These are phyloP conservation scores for Acer yangbiense DNA, from an alignment of 345 rosid species.

Conservation along the genomic window DNA sequence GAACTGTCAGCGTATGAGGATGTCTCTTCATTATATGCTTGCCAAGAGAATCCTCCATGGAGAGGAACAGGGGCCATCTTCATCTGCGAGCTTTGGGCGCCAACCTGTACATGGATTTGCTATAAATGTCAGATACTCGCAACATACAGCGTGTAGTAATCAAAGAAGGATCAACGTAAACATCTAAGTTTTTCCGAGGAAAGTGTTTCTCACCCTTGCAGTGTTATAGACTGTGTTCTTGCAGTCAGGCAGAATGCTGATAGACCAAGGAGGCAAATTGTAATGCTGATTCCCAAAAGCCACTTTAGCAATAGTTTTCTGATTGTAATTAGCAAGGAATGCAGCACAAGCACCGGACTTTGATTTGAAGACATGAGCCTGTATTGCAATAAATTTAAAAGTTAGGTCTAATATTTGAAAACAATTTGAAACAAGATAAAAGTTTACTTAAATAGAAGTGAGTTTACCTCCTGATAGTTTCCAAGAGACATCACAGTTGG, in stretches of 20 bases:
- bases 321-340: slow-evolving; percentile 85
- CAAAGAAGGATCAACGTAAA: background rate
- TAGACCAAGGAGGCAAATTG: slow-evolving; percentile 98
- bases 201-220: slow-evolving; percentile 69
- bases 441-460: slow-evolving; percentile 8
- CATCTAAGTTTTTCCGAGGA: background rate
- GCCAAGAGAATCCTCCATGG: slow-evolving; percentile 93
- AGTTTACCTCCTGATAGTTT: slow-evolving; percentile 79
- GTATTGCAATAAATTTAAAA: slow-evolving; percentile 23
- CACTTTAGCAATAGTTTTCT: slow-evolving; percentile 66
- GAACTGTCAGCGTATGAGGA: slow-evolving; percentile 62
- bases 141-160: too few relatives aligned
- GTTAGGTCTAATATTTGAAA: background rate
- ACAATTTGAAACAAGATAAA: background rate
- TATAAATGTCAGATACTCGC: background rate
- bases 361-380: slow-evolving; percentile 89
- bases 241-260: slow-evolving; percentile 99
- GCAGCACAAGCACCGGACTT: slow-evolving; percentile 90
- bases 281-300: slow-evolving; percentile 75
- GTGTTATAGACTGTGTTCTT: slow-evolving; percentile 97
- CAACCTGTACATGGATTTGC: slow-evolving; percentile 51
- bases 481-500: slow-evolving; percentile 74
- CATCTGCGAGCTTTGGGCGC: slow-evolving; percentile 85
- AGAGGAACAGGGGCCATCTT: slow-evolving; percentile 80
- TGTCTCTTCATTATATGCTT: slow-evolving; percentile 82